Evolutionary conservation across 2,329 filamentous ascomycete species (phyloP), one percentile per base, ranked within the genome.

Genomic region (Fusarium stilboides): DNA sequence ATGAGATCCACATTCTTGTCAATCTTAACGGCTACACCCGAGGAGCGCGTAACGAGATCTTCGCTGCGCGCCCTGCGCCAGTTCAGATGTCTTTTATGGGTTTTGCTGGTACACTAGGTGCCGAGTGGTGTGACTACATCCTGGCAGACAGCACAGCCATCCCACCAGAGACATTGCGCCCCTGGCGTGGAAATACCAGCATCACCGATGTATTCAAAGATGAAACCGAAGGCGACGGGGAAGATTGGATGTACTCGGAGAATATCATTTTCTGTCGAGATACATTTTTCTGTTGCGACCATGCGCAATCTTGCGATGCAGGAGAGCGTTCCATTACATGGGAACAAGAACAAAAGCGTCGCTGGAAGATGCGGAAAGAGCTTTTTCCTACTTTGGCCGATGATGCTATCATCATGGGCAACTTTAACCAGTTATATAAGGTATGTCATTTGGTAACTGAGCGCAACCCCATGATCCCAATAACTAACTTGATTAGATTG

Each of bases 31-130:
- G 96, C 13, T 99, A 99, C 78, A 99, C 96, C 1, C 88, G 96
- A 55, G 96, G 96, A 31, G 96, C 96, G n/a, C 89, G 94, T 24
- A 99, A 99, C 73, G 96, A 99, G 77, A 91, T 99, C 6, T 99
- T 99, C 78, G 96, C 96, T 22, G 96, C 96, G 22, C 89, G 97
- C 26, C 94, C 96, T 17, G 94, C 94, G 3, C 96, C 96, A 0
- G 94, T 99, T 43, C 96, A 99, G 71, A 99, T 99, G 96, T 97
- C 96, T 0, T 99, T 99, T 76, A 99, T 99, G 96, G 96, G 96
- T 1, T 99, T 99, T 77, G 96, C 96, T 0, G 96, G 96, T 12
- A 98, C 95, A 0, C 83, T 99, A 1, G 96, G 96, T 8, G 96
- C 96, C 4, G 96, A 99, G 77, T 99, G 96, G 96, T 99, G 96